Evolutionary conservation across 148 eudicot species (phyloP).

Genomic region (Polygonum maritimum): DNA sequence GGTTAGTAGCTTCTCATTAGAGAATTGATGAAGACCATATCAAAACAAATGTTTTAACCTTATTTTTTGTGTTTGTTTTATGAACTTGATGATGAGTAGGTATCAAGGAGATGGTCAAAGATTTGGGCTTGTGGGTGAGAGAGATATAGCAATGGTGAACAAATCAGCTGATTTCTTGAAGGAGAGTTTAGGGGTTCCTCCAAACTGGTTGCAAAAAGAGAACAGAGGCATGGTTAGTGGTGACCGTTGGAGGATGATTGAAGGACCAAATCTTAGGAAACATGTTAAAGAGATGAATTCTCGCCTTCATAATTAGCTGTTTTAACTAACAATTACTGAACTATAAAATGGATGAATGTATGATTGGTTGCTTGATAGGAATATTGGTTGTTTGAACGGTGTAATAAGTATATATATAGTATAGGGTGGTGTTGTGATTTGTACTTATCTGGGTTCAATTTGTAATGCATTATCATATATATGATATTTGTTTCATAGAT

Average conservation of each 20-base stretch:
- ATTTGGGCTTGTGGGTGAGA: slow-evolving; percentile 2
- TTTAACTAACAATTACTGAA: neutral
- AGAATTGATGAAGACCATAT: too few species aligned
- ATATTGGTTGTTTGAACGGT: neutral
- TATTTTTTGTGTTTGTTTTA: neutral
- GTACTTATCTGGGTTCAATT: too few species aligned
- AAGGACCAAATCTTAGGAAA: slow-evolving; percentile 4
- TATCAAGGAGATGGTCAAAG: slow-evolving; percentile 7
- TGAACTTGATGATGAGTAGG: neutral
- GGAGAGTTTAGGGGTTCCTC: neutral
- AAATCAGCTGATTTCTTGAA: slow-evolving; percentile 8
- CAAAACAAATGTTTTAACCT: too few species aligned
- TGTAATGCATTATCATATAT: too few species aligned
- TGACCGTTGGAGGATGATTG: slow-evolving; percentile 2
- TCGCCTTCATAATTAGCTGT: neutral
- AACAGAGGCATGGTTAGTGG: neutral
- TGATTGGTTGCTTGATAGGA: neutral
- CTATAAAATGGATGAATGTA: too few species aligned
- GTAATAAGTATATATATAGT: too few species aligned
- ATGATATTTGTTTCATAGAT: too few species aligned
- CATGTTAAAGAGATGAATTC: slow-evolving; percentile 2
- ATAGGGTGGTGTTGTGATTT: too few species aligned
- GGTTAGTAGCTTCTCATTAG: slow-evolving; percentile 17
- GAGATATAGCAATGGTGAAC: slow-evolving; percentile 9
- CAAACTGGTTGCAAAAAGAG: slow-evolving; percentile 5